Evolutionary conservation across 2,329 filamentous ascomycete species (phyloP), one percentile per base, ranked within the genome.

Genomic region (Fusarium pseudograminearum): DNA sequence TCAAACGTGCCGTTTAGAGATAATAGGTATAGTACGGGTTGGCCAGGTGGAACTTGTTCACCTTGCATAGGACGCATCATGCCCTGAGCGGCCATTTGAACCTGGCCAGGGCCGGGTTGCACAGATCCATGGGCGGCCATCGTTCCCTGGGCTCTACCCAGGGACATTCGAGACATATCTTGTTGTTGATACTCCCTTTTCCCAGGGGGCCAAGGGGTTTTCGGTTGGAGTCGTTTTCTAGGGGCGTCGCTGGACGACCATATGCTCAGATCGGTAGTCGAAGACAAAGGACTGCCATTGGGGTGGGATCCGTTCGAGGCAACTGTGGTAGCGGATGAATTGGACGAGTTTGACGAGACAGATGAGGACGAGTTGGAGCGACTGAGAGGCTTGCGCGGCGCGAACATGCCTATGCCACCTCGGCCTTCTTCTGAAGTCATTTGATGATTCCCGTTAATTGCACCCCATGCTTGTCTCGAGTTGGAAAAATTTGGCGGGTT

Each of bases 1-100:
- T 98, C 96, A 78, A 99, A 99, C 2, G 95, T 98, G 61, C 93
- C 93, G 77, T 99, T 99, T 75, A 98, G 89, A 1, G 96, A 97
- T 8, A 95, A 83, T 7, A 99, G 87, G 66, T 94, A 93, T 42
- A 98, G 86, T 24, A 98, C 90, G 1, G 94, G 93, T 54, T 92
- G 89, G 8, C 88, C 87, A 80, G 85, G 80, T 83, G 90, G 79
- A 65, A 85, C 75, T 64, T 88, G 85, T 65, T 92, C 90, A 56
- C 85, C 81, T 28, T 70, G 57, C 78, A 90, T 86, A 69, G 93
- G 90, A 67, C 94, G 91, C 58, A 91, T 78, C 77, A 83, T 81
- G 54, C 80, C 78, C 66, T 83, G 84, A 61, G 84, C 84, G n/a
- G 75, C 72, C 77, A 81, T 76, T 57, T 78, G 78, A 48, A 74